phyloP scores from a whole-genome alignment of 208 protist species.

The Acanthamoeba sp. region DNA sequence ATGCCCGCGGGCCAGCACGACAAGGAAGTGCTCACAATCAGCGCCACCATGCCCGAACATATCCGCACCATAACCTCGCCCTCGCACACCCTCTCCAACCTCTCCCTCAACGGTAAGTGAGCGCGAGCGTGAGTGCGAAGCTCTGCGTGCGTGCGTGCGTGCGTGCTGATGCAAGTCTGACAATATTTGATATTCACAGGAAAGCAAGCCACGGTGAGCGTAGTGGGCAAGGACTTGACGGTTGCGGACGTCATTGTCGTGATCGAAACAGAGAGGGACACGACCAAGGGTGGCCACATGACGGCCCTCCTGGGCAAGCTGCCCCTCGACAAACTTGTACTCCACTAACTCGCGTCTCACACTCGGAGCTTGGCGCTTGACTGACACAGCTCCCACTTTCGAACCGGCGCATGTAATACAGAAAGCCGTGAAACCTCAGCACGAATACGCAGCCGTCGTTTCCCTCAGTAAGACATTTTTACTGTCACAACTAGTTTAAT shows the following conservation, averaged over 20 bases:
- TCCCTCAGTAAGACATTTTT: not conserved
- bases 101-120: not conserved
- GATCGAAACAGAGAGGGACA: constrained; percentile 6
- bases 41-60: not conserved
- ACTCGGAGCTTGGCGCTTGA: not conserved
- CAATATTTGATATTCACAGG: not conserved
- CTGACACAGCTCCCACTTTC: not conserved
- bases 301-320: not conserved
- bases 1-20: not conserved
- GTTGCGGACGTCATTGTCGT: not conserved
- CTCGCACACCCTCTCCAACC: not conserved
- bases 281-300: not conserved
- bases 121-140: too few species aligned
- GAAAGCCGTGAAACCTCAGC: not conserved
- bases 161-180: not conserved
- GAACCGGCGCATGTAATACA: not conserved
- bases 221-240: not conserved
- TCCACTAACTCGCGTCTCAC: not conserved
- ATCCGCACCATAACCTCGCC: not conserved
- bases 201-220: not conserved
- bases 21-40: not conserved
- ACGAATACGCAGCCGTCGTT: not conserved
- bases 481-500: too few species aligned
- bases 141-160: too few species aligned
- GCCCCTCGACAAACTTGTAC: not conserved